Percentiles rank a stretch among this genome's conserved stretches.
These are phyloP conservation scores for Cordyceps pruinosa DNA, from an alignment of 2,329 filamentous ascomycete genomes.

Conservation along the genomic window DNA sequence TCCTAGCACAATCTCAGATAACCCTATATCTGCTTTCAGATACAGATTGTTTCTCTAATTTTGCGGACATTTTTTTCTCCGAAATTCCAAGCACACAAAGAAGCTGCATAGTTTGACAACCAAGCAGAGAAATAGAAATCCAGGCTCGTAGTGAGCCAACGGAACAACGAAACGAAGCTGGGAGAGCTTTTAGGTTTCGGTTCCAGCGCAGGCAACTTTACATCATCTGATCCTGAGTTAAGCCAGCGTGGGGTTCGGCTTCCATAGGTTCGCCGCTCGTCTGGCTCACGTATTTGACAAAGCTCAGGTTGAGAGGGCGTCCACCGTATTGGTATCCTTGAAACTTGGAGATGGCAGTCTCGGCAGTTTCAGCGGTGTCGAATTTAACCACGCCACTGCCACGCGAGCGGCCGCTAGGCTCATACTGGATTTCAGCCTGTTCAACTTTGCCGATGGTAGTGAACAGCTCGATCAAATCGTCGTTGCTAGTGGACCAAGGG, in stretches of 20 bases:
- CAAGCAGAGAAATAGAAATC: background rate
- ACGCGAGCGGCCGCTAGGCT: constrained; percentile 89
- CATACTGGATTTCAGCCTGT: constrained; percentile 98
- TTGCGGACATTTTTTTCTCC: background rate
- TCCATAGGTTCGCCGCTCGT: constrained; percentile 72
- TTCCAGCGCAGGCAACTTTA: constrained; percentile 32
- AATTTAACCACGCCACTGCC: constrained; percentile 97
- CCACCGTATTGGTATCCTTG: constrained; percentile 96
- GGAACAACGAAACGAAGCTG: background rate
- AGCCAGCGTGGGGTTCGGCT: constrained; percentile 62
- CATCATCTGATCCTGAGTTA: constrained; percentile 99
- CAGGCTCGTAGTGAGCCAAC: background rate
- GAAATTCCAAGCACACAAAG: background rate
- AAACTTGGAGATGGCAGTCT: constrained; percentile 94
- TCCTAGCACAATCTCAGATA: constrained; percentile 11
- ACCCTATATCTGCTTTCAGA: constrained; percentile 1
- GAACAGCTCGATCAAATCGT: constrained; percentile 93
- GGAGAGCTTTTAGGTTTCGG: background rate
- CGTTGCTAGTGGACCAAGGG: constrained; percentile 98
- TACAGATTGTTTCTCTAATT: background rate
- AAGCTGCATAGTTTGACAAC: background rate
- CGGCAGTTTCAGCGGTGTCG: constrained; percentile 72
- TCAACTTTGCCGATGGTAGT: constrained; percentile 97
- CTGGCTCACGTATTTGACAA: constrained; percentile 82
- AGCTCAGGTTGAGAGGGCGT: constrained; percentile 85